Evolutionary conservation across 208 protist genomes (phyloP).

Genomic region (Leishmania gerbilli): DNA sequence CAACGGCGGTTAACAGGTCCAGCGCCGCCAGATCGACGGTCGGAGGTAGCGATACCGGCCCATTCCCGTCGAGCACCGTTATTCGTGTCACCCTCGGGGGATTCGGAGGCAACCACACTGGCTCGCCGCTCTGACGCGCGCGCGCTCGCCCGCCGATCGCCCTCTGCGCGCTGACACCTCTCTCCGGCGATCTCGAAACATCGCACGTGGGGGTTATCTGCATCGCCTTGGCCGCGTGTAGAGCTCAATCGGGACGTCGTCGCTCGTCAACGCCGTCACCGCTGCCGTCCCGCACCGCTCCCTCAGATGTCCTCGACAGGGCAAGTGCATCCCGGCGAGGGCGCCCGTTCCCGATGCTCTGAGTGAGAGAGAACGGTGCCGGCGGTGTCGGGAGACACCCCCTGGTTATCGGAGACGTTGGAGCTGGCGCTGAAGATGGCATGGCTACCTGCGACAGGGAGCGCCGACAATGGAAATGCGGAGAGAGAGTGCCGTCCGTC

Average conservation of each 20-base stretch:
- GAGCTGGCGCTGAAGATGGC: background rate
- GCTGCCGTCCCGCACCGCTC: background rate
- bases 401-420: background rate
- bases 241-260: background rate
- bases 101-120: background rate
- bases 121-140: background rate
- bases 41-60: background rate
- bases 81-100: background rate
- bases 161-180: background rate
- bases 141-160: background rate
- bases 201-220: background rate
- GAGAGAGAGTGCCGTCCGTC: background rate
- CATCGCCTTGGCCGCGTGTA: background rate
- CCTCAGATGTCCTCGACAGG: background rate
- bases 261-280: background rate
- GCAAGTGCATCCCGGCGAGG: background rate
- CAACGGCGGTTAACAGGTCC: background rate
- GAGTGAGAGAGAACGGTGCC: background rate
- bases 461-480: background rate
- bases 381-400: background rate
- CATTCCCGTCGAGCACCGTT: background rate
- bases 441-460: background rate
- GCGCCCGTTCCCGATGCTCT: background rate
- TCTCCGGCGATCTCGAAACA: background rate
- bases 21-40: background rate